These are phyloP conservation scores for Cladochytrium replicatum DNA, from an alignment of 192 early-diverging fungal species.

Conservation along the genomic window DNA sequence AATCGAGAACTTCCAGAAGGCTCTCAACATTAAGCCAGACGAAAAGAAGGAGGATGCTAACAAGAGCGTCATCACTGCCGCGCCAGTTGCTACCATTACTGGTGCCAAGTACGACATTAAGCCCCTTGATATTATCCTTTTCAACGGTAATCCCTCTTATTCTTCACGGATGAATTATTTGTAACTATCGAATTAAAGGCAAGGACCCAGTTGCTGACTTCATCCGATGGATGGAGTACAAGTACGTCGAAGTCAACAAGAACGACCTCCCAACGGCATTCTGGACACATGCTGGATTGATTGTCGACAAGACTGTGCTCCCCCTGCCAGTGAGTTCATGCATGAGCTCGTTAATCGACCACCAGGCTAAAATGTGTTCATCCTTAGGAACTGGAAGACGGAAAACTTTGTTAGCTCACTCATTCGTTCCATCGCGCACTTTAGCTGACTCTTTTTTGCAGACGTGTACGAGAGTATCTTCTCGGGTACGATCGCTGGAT, in stretches of 20 bases:
- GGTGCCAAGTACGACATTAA: not conserved
- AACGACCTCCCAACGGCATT: not conserved
- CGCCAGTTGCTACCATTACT: not conserved
- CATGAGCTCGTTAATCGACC: too few species aligned
- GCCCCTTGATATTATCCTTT: not conserved
- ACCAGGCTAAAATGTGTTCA: too few species aligned
- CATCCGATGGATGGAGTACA: not conserved
- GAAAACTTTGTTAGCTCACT: not conserved
- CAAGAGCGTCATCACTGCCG: not conserved
- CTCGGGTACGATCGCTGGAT: not conserved
- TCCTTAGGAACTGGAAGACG: not conserved
- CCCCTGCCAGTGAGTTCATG: too few species aligned
- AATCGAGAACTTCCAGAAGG: too few species aligned
- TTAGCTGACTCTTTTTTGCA: constrained; percentile 1
- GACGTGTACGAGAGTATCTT: constrained; percentile 3
- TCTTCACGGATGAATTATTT: too few species aligned
- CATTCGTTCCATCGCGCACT: too few species aligned
- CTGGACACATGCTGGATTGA: not conserved
- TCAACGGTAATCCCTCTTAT: not conserved
- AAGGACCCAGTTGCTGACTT: not conserved
- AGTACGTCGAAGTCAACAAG: not conserved
- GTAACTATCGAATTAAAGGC: not conserved
- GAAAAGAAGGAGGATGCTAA: too few species aligned
- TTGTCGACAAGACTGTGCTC: not conserved
- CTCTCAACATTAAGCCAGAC: too few species aligned